Conservation (phyloP, 2,329 filamentous ascomycete genomes). For the Cladosporium sp. region DNA sequence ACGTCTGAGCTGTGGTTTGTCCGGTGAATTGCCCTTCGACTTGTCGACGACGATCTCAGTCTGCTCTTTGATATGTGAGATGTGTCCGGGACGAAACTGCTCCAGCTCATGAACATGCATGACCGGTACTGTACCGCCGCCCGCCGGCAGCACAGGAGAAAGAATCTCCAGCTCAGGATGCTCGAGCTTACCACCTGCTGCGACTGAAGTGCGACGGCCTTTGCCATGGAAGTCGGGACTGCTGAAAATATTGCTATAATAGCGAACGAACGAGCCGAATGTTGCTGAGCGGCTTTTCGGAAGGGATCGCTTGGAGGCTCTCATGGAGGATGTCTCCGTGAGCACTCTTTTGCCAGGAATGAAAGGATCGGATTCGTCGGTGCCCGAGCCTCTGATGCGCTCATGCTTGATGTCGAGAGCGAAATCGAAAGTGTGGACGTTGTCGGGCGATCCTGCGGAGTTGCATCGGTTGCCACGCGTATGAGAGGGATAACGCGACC, state of each 20-base stretch:
- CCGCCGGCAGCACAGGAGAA: slow-evolving; percentile 28
- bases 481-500: slow-evolving; percentile 50
- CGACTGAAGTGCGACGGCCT: slow-evolving; percentile 47
- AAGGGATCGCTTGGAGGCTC: slow-evolving; percentile 24
- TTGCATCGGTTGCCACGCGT: slow-evolving; percentile 43
- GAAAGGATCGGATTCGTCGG: slow-evolving; percentile 2
- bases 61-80: slow-evolving; percentile 24
- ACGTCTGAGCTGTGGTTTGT: not conserved
- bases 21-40: not conserved
- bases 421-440: slow-evolving; percentile 46
- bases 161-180: slow-evolving; percentile 51
- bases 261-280: slow-evolving; percentile 44
- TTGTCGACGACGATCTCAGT: slow-evolving; percentile 22
- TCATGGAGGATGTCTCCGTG: not conserved
- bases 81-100: not conserved
- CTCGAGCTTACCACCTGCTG: slow-evolving; percentile 44
- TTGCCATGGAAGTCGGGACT: slow-evolving; percentile 42
- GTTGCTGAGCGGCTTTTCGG: slow-evolving; percentile 42
- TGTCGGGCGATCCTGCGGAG: slow-evolving; percentile 42
- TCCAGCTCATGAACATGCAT: slow-evolving; percentile 20
- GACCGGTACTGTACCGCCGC: not conserved
- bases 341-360: not conserved
- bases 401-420: slow-evolving; percentile 25
- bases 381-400: not conserved
- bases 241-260: slow-evolving; percentile 48